Evolutionary conservation across 1,284 basidiomycete species (phyloP), one percentile per base, ranked within the genome.

Genomic region (Ganoderma resinaceum): DNA sequence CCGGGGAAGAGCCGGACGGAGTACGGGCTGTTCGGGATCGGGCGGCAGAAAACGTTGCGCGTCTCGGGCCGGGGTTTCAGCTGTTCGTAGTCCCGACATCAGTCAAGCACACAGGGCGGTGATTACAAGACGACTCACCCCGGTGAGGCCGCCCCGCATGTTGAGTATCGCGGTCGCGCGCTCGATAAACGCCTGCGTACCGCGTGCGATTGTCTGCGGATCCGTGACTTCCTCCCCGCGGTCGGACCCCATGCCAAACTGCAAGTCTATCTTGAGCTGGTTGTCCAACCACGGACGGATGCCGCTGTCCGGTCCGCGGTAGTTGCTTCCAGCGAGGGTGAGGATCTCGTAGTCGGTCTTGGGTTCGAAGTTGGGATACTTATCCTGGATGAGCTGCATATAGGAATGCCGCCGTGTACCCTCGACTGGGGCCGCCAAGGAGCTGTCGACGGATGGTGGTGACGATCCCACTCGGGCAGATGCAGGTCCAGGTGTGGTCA

Each of bases 1-100:
- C 58, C 58, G 7, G 58, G 58, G 37, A 60, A 60, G 12, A 60
- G 58, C 11, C 58, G 58, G 33, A 60, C 12, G 8, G 58, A 60
- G 37, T 60, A 60, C 1, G 37, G n/a, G n/a, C 58, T 60, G 4
- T 26, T 23, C 2, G 58, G 35, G 9, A 60, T 60, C n/a, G 58
- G 37, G 1, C 23, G 58, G n/a, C 35, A 38, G 58, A 38, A 60
- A 1, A 60, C 37, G 35, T 40, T 38, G 3, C n/a, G 58, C 3
- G 58, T 40, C 3, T 5, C 38, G 0, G 58, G 58, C 8, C 40
- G 16, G 26, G 52, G 52, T 9, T 53, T 31, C 3, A 31, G 2
- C 52, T 31, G 49, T 3, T 23, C 6, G 9, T 35, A 35, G 6
- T 35, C 35, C 35, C 9, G 35, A 6, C n/a, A 26, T 52, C 49